A percentile compares a stretch with the other conserved stretches of the same genome.
These are phyloP conservation scores for Stentor roeselii DNA, from an alignment of 73 alveolate genomes.

Conservation along the genomic window DNA sequence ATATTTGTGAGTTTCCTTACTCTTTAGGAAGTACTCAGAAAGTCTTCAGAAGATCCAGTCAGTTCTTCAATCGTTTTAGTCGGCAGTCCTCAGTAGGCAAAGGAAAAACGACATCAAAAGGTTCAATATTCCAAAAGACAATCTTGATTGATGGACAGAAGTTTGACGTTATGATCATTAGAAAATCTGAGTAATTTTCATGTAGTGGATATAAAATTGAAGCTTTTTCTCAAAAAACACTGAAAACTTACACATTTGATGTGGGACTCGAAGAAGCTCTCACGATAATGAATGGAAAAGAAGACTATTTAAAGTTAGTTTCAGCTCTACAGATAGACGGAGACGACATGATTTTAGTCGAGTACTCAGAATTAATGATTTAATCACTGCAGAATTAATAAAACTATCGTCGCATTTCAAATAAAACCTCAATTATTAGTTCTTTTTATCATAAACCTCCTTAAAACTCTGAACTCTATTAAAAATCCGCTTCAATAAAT, in stretches of 20 bases:
- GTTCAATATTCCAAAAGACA: not conserved
- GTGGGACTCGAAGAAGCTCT: not conserved
- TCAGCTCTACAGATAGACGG: not conserved
- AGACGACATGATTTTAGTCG: too few relatives aligned
- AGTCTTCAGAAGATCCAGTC: too few relatives aligned
- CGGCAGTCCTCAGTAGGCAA: not conserved
- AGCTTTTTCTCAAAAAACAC: not conserved
- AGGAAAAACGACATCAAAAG: not conserved
- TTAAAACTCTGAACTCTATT: not conserved
- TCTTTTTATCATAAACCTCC: not conserved
- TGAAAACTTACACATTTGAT: too few relatives aligned
- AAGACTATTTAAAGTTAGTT: not conserved
- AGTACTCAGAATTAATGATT: not conserved
- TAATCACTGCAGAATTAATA: not conserved
- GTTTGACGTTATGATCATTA: not conserved
- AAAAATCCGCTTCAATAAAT: not conserved
- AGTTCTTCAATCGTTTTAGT: not conserved
- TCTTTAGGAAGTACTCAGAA: not conserved
- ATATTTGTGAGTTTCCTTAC: slow-evolving; percentile 21
- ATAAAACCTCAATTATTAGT: not conserved
- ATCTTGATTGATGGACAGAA: not conserved
- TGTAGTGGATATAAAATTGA: not conserved
- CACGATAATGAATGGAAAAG: not conserved
- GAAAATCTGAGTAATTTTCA: not conserved
- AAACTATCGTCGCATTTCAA: not conserved